Base-by-base conservation (phyloP, 345 rosid species). In the Bruguiera gymnorhiza region DNA sequence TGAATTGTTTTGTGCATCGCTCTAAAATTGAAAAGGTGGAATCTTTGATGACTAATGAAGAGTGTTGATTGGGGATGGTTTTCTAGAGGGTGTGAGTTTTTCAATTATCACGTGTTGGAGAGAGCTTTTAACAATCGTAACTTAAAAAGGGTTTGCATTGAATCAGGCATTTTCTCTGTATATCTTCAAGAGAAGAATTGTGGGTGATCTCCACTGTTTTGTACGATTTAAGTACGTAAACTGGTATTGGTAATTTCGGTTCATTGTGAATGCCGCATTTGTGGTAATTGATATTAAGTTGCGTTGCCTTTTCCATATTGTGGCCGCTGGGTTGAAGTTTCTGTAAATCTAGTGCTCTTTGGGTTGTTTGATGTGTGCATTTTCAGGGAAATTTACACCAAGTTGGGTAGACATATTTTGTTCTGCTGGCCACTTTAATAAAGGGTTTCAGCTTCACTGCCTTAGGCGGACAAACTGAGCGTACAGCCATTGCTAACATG, bases 311-410 rank as follows among this genome's bases (percentile, higher is more conserved):
- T n/a, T 2, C 24, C 10, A 23, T 52, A 8, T 32, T 24, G 27
- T 21, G 48, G 56, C 27, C 53, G 26, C 23, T 60, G 8, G 19
- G 69, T 6, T 73, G 52, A 56, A 59, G 16, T 55, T 58, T 23
- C 50, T 21, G 70, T 57, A 68, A 59, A 54, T 43, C 4, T 18
- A 31, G 30, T 53, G 16, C 21, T 24, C 39, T 68, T 34, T 10
- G 60, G 62, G 32, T 56, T 62, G 34, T 48, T 48, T 72, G 20
- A 29, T 50, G 57, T 31, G 37, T 39, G 43, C 51, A 27, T 73
- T 73, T 66, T 63, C 84, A 78, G 83, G 59, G 78, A 26, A 54
- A 51, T 6, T 55, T 65, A 24, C 57, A 26, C 72, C 66, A 57
- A 21, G 68, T 60, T 59, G 37, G 16, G 23, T 73, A 68, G 67